phyloP scores from a whole-genome alignment of 371 early-diverging fungal species.

The Mortierella sp. region DNA sequence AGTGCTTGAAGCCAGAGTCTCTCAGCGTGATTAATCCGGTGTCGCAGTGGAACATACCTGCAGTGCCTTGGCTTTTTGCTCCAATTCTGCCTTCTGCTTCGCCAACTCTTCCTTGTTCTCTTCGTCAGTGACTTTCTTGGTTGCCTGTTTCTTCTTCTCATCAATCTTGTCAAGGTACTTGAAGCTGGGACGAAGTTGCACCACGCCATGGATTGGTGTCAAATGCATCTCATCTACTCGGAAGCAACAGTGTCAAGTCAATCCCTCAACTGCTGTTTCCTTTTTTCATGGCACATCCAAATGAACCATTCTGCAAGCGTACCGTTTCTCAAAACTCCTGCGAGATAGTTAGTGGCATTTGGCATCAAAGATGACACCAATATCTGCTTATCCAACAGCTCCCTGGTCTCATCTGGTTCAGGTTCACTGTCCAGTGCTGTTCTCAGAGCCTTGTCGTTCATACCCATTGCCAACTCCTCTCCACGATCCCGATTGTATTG shows the following conservation, averaged over 20 bases:
- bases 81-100: constrained; percentile 58
- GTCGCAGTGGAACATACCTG: constrained; percentile 55
- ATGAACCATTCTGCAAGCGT: constrained; percentile 6
- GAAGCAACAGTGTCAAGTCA: neutral
- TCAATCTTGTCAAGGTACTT: constrained; percentile 90
- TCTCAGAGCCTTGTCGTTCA: constrained; percentile 75
- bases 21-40: neutral
- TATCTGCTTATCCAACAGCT: constrained; percentile 80
- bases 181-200: constrained; percentile 88
- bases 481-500: constrained; percentile 84
- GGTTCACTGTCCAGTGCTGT: constrained; percentile 73
- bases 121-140: constrained; percentile 72
- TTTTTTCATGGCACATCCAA: neutral
- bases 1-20: neutral
- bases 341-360: constrained; percentile 79
- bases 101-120: constrained; percentile 68
- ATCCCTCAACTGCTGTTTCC: no score
- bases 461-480: constrained; percentile 80
- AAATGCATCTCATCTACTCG: constrained; percentile 81
- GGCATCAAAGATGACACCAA: constrained; percentile 83
- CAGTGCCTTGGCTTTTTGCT: constrained; percentile 68
- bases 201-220: constrained; percentile 75
- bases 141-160: constrained; percentile 83
- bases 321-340: constrained; percentile 82
- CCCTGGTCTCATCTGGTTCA: constrained; percentile 65